phyloP scores from a whole-genome alignment of 768 basidiomycete species.

The Suillus discolor region DNA sequence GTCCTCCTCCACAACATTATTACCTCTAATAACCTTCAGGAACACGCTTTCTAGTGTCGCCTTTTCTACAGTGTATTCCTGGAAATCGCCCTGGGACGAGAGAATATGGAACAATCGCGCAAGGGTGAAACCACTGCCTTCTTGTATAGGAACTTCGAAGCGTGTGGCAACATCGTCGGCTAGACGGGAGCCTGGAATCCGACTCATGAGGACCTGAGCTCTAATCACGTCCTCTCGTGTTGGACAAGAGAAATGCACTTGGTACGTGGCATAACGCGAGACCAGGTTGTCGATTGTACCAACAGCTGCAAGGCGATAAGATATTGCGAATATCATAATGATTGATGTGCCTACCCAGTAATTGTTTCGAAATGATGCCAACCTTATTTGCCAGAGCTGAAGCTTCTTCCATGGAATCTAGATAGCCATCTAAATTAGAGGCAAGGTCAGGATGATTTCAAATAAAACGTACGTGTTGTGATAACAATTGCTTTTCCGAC shows the following conservation, averaged over 20 bases:
- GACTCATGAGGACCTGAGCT: slow-evolving; percentile 63
- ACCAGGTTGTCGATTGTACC: slow-evolving; percentile 67
- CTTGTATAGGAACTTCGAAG: slow-evolving; percentile 65
- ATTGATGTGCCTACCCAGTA: slow-evolving; percentile 55
- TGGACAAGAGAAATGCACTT: slow-evolving; percentile 73
- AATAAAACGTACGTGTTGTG: slow-evolving; percentile 58
- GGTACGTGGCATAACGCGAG: slow-evolving; percentile 70
- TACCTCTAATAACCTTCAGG: slow-evolving; percentile 66
- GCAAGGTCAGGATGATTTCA: slow-evolving; percentile 12
- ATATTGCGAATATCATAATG: background rate
- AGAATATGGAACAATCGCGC: slow-evolving; percentile 61
- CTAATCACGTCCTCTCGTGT: slow-evolving; percentile 59
- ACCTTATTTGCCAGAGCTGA: slow-evolving; percentile 76
- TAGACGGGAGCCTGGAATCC: slow-evolving; percentile 62
- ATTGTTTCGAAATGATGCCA: slow-evolving; percentile 70
- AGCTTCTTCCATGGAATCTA: slow-evolving; percentile 86
- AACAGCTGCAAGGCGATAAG: slow-evolving; percentile 48
- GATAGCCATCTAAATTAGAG: background rate
- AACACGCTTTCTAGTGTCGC: slow-evolving; percentile 74
- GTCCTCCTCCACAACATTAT: slow-evolving; percentile 57
- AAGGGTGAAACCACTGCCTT: slow-evolving; percentile 42
- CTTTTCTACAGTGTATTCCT: slow-evolving; percentile 72
- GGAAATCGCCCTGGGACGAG: slow-evolving; percentile 52
- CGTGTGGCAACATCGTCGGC: slow-evolving; percentile 77
- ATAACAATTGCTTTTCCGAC: slow-evolving; percentile 71